Base-by-base conservation (phyloP, 2,329 filamentous ascomycete species). In the Stagonosporopsis rhizophila region DNA sequence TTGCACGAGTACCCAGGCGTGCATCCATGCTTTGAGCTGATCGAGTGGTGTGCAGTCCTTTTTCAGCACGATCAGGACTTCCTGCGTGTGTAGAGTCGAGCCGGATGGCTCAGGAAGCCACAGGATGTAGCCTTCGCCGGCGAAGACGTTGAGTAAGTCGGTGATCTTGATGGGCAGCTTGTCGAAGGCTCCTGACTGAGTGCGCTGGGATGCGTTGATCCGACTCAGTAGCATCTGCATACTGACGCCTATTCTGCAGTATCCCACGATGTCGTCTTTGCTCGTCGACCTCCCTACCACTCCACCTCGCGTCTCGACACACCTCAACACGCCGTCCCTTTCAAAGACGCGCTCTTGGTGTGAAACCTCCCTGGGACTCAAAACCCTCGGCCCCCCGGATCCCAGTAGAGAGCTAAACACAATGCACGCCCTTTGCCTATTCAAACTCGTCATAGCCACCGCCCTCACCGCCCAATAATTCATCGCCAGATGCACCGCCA, bases 391-490 rank as follows among this genome's bases (percentile, higher is more conserved):
- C 11, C 69, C 75, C 22, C n/a, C 17, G 28, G 69, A 60, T 17
- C 70, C 58, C 20, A 75, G 44, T 4, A 74, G 47, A 49, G 84
- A 79, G 37, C 85, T 83, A 66, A 93, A 88, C 1, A 96, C 81
- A 19, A 97, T 86, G 44, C 89, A 91, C 1, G 92, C 90, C 32
- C 95, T 85, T 75, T 98, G 93, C 20, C 91, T 84, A 77, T 96
- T 98, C 32, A 98, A 81, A 6, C 86, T 91, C 35, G 85, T 85
- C 88, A 98, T 91, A 71, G 87, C 87, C 15, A 99, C 93, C 44
- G 89, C 84, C 59, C 89, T 84, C 5, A 99, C 94, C 38, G 92
- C 95, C 30, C 86, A 82, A 75, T 96, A 94, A 75, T 98, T 98
- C 66, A 90, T 92, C 70, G 83, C 85, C 6, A 98, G 83, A 75